Evolutionary conservation across 139 green algal genomes (phyloP), one percentile per base, ranked within the genome.

Genomic region (Tetratostichococcus sp.): DNA sequence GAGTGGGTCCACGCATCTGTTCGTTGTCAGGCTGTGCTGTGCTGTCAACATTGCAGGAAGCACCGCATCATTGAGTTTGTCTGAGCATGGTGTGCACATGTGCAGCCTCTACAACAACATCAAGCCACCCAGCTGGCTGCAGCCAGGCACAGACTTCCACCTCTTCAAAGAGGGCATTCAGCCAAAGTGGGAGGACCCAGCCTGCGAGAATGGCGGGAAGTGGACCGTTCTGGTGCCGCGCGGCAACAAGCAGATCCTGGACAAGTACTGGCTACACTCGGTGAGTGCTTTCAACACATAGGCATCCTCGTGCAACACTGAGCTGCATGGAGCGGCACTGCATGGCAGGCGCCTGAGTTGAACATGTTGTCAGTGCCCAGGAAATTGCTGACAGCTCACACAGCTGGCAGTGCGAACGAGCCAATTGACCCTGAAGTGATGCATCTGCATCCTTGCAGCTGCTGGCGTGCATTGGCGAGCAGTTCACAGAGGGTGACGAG

Each of bases 81-180:
- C 30, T 66, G 58, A 66, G 19, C 5, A 4, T 35, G 5, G 31
- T 71, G 31, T 71, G 17, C n/a, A 17, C 11, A 19, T 26, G 22
- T 79, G 84, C 91, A 98, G 94, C 80, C 80, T 99, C 77, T 99
- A 97, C 89, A 98, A 98, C 86, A 99, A 99, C 83, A 97, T 99
- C 82, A 90, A 96, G 75, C 89, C 88, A 0, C 96, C 96, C 0
- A 92, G 85, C 78, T 87, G 93, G 77, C 87, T 99, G 14, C 81
- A 90, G 42, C 79, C 86, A 16, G 89, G 85, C 11, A 89, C 92
- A 16, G 97, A 97, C 75, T 94, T 98, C 74, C 94, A 97, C 76
- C 80, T 97, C 28, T 99, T 99, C 90, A 97, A 97, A 74, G 88
- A 97, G 39, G 92, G 93, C 59, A 94, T 99, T 69, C 89, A 98